Evolutionary conservation across 1,284 basidiomycete species (phyloP), one percentile per base, ranked within the genome.

Genomic region (Melampsora larici-populina): DNA sequence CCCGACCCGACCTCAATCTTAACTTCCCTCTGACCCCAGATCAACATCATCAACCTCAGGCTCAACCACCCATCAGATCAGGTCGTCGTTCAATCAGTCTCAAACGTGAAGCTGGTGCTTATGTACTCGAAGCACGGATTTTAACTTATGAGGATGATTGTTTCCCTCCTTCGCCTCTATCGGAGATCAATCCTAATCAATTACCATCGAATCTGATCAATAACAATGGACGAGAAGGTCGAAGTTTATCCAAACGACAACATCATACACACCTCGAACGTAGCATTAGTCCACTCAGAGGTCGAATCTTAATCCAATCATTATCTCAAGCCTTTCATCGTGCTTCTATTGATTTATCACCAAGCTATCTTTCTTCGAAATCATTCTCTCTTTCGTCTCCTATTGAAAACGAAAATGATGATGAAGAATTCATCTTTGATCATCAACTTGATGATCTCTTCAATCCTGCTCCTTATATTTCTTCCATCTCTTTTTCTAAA

Each of bases 371-470:
- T 55, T 60, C 58, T 17, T 48, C 36, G 1, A 58, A n/a, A 17
- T 58, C 55, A 13, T 58, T 29, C 6, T n/a, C 62, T 26, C 40
- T 18, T 33, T 60, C 36, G 0, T 46, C 51, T n/a, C 55, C 70
- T 55, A 40, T 60, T 36, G 68, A 13, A 15, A 40, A 18, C 1
- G 48, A 60, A 33, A 9, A 40, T 60, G 29, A 40, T 26, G 49
- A 72, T 8, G 72, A 74, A 24, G 72, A 74, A 74, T 74, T 66
- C 26, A 66, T 66, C 43, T 74, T 74, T 43, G 64, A 74, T 74
- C 72, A 66, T 31, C 43, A 51, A 48, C 48, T 74, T 13, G 63
- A 74, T 36, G 62, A 74, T 36, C 4, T 74, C 4, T 66, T 74
- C 46, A 74, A 74, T 43, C 72, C 72, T 2, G 72, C 46, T 24